Conservation (phyloP, 495 filamentous ascomycete genomes). For the Parathielavia appendiculata region DNA sequence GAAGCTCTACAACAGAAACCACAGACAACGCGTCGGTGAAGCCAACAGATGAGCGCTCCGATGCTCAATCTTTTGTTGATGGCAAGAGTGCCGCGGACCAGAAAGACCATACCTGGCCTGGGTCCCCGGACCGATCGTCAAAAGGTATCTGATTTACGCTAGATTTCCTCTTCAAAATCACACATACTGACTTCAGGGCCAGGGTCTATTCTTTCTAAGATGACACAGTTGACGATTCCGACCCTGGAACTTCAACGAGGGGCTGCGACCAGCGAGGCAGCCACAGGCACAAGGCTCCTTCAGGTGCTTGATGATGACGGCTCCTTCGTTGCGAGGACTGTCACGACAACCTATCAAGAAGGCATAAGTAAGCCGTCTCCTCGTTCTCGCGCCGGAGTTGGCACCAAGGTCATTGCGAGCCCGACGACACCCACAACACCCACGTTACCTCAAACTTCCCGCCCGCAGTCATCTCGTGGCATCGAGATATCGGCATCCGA, state of each 20-base stretch:
- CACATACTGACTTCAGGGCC: constrained; percentile 4
- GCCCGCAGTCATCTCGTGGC: not conserved
- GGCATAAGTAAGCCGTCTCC: not conserved
- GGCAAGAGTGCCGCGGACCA: not conserved
- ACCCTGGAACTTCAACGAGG: constrained; percentile 10
- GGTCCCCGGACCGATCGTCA: constrained; percentile 16
- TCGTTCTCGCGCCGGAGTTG: not conserved
- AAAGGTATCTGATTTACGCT: constrained; percentile 9
- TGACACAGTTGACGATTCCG: constrained; percentile 35
- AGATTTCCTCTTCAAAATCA: not conserved
- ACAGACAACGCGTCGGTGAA: not conserved
- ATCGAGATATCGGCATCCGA: not conserved
- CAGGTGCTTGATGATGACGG: constrained; percentile 1
- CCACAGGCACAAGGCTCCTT: not conserved
- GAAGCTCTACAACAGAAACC: not conserved
- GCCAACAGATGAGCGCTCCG: not conserved
- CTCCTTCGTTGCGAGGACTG: not conserved
- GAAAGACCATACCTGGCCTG: not conserved
- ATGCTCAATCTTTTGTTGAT: not conserved
- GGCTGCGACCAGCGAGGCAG: not conserved
- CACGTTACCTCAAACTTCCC: not conserved
- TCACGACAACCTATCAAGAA: not conserved
- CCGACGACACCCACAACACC: not conserved
- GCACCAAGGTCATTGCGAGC: constrained; percentile 12
- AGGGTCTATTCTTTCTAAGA: constrained; percentile 43